These are phyloP conservation scores for Thermoascus crustaceus DNA, from an alignment of 2,329 filamentous ascomycete species.

Conservation along the genomic window DNA sequence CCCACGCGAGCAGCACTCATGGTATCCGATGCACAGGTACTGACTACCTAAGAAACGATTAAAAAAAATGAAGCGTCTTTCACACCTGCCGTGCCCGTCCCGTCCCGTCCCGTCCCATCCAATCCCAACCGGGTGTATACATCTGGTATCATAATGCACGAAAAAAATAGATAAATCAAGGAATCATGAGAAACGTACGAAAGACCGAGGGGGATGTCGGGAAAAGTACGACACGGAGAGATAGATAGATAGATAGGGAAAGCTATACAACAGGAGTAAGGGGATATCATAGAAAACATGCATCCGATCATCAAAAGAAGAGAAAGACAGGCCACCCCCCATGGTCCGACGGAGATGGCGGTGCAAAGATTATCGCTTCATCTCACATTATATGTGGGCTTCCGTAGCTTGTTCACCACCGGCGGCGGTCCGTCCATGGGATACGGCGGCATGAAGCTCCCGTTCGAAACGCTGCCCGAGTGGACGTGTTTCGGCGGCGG, in stretches of 20 bases:
- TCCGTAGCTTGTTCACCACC: slow-evolving; percentile 73
- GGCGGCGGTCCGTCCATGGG: slow-evolving; percentile 76
- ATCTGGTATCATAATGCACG: slow-evolving; percentile 3
- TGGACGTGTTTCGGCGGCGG: slow-evolving; percentile 26
- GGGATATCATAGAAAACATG: no score
- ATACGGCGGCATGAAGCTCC: slow-evolving; percentile 55
- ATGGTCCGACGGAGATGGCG: not conserved
- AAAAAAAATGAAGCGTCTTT: no score
- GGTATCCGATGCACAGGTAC: no score
- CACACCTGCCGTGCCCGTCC: not conserved
- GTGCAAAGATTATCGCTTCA: no score
- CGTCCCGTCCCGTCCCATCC: not conserved
- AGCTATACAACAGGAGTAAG: no score
- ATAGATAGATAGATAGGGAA: no score
- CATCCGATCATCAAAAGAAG: no score
- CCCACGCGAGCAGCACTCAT: no score
- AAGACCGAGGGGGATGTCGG: not conserved
- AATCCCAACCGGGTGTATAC: not conserved
- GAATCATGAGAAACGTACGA: not conserved
- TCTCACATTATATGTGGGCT: slow-evolving; percentile 62
- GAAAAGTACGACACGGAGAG: not conserved
- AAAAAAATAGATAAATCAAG: not conserved
- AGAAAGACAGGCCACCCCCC: no score
- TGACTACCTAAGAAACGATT: no score
- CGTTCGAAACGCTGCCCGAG: no score